Base-by-base conservation (phyloP, 805 yeast genomes). In the Tanozyma kutaoensis region DNA sequence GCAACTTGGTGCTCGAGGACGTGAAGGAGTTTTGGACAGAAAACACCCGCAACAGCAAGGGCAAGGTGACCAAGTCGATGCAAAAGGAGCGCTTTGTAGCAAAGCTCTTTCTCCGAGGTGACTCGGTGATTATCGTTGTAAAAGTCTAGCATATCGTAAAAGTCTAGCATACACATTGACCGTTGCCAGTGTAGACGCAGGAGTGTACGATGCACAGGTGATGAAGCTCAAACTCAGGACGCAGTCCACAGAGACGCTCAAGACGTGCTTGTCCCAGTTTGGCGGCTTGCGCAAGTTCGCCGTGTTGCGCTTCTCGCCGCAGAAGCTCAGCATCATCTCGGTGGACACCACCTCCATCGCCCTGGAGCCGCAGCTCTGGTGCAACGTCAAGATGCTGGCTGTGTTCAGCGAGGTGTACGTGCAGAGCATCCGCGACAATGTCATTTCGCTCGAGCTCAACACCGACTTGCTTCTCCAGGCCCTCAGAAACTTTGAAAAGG, bases 51-150 rank as follows among this genome's bases (percentile, higher is more conserved):
- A 69, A 61, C 26, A 60, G 72, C 39, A 71, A 73, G 27, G 93
- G 91, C 5, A 78, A 76, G 43, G 72, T 70, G 38, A 76, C 77
- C 29, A 72, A 76, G 40, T 63, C 75, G 4, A 63, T 72, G 11
- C 60, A 76, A 31, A 72, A 69, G 40, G 66, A 49, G 55, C 58
- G 97, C 41, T 91, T 82, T 46, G 72, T 88, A 3, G 71, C 85
- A 32, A 91, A 91, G 53, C 62, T 91, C 69, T 91, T 91, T 45
- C 58, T 91, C 22, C 67, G 99, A 52, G 99, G 99, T 2, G 99
- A 91, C 51, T 80, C 95, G 1, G 94, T 91, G 13, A 80, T 91
- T 30, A 75, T 91, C 18, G 73, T 91, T 6, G 60, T 81, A 38
- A 74, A 71, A 37, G 56, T 59, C 8, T 44, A 22, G 15, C 24